phyloP scores from a whole-genome alignment of 257 asterid genomes.

The Gentiana macrophylla region DNA sequence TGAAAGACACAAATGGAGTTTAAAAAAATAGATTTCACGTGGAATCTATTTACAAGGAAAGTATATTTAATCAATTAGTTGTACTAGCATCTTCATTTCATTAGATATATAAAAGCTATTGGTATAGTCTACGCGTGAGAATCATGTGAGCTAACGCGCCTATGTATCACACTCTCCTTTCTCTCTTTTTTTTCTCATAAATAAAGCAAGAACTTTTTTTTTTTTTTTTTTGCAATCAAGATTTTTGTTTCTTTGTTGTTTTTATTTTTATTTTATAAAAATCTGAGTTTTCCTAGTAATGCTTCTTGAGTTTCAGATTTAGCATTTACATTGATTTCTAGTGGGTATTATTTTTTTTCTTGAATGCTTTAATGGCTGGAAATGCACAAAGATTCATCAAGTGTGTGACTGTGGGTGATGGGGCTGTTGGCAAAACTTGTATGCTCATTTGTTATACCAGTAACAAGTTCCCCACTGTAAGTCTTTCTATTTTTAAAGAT shows the following conservation, averaged over 20 bases:
- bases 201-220: conserved; percentile 12
- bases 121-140: conserved; percentile 16
- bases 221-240: conserved; percentile 33
- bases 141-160: conserved; percentile 49
- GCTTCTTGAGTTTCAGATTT: conserved; percentile 5
- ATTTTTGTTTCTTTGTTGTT: conserved; percentile 8
- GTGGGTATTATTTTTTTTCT: neutral
- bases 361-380: conserved; percentile 54
- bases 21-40: conserved; percentile 3
- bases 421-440: conserved; percentile 99
- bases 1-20: neutral
- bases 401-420: conserved; percentile 99
- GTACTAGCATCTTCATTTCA: conserved; percentile 7
- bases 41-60: conserved; percentile 4
- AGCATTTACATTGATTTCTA: conserved; percentile 1
- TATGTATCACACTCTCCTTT: conserved; percentile 9
- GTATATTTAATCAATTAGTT: conserved; percentile 4
- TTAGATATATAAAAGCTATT: conserved; percentile 9
- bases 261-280: conserved; percentile 1
- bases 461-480: conserved; percentile 93
- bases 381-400: conserved; percentile 90
- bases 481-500: conserved; percentile 14
- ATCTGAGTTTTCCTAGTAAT: conserved; percentile 3
- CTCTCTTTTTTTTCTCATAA: conserved; percentile 10
- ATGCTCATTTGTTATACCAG: conserved; percentile 98